phyloP scores from a whole-genome alignment of 1,139 yeast genomes.

The Waltiozyma sp. region DNA sequence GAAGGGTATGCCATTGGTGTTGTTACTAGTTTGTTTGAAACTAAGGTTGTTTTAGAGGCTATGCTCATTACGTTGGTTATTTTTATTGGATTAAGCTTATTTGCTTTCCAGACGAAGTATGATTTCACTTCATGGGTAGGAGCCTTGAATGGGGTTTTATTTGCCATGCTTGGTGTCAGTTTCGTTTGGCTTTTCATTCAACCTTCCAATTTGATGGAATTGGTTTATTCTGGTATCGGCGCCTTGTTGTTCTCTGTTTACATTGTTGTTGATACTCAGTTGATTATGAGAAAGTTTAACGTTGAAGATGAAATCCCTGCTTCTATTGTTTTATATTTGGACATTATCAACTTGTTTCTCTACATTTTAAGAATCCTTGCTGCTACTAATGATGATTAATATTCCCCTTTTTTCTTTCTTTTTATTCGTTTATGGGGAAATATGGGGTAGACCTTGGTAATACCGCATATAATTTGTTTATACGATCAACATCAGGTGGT shows the following conservation, averaged over 20 bases:
- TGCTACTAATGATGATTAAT: slow-evolving; percentile 32
- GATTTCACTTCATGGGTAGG: slow-evolving; percentile 72
- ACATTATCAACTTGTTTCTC: slow-evolving; percentile 69
- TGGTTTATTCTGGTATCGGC: slow-evolving; percentile 62
- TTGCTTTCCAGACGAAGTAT: slow-evolving; percentile 76
- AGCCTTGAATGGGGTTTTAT: slow-evolving; percentile 45
- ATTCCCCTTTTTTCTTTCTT: too few species aligned
- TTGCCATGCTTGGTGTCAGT: slow-evolving; percentile 67
- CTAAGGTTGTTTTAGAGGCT: slow-evolving; percentile 61
- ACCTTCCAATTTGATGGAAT: slow-evolving; percentile 40
- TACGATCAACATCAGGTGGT: too few species aligned
- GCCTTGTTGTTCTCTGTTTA: slow-evolving; percentile 66
- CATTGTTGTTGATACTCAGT: slow-evolving; percentile 72
- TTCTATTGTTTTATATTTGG: slow-evolving; percentile 67
- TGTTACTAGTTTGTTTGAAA: slow-evolving; percentile 52
- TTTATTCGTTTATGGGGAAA: not conserved
- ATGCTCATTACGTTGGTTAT: slow-evolving; percentile 56
- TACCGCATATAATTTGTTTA: too few species aligned
- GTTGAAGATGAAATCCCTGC: slow-evolving; percentile 84
- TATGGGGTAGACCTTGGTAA: too few species aligned
- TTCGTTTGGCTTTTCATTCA: slow-evolving; percentile 63
- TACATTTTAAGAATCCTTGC: slow-evolving; percentile 62
- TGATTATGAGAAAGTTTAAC: slow-evolving; percentile 66
- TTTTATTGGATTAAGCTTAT: slow-evolving; percentile 62
- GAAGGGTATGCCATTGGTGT: slow-evolving; percentile 71